Evolutionary conservation across 2,329 filamentous ascomycete genomes (phyloP).

Genomic region (Capronia epimyces): DNA sequence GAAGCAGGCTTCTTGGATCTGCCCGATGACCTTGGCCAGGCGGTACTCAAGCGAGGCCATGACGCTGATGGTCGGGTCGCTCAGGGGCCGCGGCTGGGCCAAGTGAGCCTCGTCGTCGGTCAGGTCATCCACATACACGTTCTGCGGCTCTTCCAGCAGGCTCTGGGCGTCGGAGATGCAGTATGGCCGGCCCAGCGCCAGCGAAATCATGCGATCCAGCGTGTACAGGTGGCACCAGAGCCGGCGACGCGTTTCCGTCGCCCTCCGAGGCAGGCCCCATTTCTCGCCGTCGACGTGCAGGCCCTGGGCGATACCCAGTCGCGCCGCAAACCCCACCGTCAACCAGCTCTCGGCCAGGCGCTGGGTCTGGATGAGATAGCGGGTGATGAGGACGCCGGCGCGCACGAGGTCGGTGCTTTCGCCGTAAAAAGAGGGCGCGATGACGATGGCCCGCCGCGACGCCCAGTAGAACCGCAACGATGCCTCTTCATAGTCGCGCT

Average conservation of each 20-base stretch:
- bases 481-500: slow-evolving; percentile 2
- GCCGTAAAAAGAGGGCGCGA: slow-evolving; percentile 3
- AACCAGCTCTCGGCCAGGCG: slow-evolving; percentile 3
- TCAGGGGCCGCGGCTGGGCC: neutral
- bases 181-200: slow-evolving; percentile 1
- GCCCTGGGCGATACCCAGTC: slow-evolving; percentile 1
- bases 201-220: slow-evolving; percentile 1
- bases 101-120: slow-evolving; percentile 1
- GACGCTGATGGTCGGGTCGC: neutral
- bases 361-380: slow-evolving; percentile 2
- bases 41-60: neutral
- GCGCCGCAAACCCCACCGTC: slow-evolving; percentile 1
- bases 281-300: neutral
- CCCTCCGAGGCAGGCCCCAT: neutral
- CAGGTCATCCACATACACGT: slow-evolving; percentile 3
- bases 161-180: neutral
- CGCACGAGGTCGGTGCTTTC: slow-evolving; percentile 5
- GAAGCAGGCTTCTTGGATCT: slow-evolving; percentile 4
- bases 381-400: slow-evolving; percentile 1
- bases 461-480: slow-evolving; percentile 6
- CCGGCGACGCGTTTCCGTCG: neutral
- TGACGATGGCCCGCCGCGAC: neutral
- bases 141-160: neutral
- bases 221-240: slow-evolving; percentile 2
- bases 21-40: slow-evolving; percentile 1